Evolutionary conservation across 371 early-diverging fungal genomes (phyloP).

Genomic region (Conidiobolus incongruus): DNA sequence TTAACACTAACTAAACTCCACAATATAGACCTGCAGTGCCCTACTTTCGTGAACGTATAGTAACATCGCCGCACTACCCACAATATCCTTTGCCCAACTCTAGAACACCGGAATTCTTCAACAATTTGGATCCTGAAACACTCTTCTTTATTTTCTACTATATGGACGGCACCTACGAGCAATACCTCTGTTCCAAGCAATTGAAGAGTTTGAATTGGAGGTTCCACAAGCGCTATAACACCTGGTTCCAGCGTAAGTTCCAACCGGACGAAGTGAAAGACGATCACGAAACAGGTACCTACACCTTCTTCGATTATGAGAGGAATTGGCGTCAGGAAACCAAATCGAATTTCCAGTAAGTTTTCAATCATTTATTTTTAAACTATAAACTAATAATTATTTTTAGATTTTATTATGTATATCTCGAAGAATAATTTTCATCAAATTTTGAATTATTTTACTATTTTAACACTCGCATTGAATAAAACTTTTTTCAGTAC

Average conservation of each 20-base stretch:
- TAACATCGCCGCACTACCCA: too few relatives aligned
- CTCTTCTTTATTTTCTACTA: constrained; percentile 98
- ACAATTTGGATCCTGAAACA: constrained; percentile 89
- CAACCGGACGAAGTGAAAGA: constrained; percentile 94
- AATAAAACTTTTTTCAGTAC: too few relatives aligned
- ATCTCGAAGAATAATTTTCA: too few relatives aligned
- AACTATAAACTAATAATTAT: too few relatives aligned
- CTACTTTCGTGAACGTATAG: too few relatives aligned
- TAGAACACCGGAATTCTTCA: constrained; percentile 59
- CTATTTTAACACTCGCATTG: too few relatives aligned
- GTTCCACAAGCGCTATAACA: constrained; percentile 94
- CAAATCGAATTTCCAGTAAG: constrained; percentile 78
- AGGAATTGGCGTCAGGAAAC: constrained; percentile 95
- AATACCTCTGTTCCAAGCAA: constrained; percentile 42
- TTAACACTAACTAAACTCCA: constrained; percentile 46
- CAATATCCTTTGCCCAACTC: constrained; percentile 59
- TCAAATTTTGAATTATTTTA: too few relatives aligned
- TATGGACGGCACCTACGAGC: constrained; percentile 88
- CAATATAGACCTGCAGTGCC: constrained; percentile 59
- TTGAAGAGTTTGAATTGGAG: constrained; percentile 96
- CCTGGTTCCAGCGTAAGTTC: constrained; percentile 98
- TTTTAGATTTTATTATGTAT: too few relatives aligned
- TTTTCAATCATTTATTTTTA: too few relatives aligned
- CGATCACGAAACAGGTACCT: constrained; percentile 96
- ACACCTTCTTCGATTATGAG: constrained; percentile 98